Conservation (phyloP, 2,329 filamentous ascomycete species). For the Colletotrichum simmondsii region DNA sequence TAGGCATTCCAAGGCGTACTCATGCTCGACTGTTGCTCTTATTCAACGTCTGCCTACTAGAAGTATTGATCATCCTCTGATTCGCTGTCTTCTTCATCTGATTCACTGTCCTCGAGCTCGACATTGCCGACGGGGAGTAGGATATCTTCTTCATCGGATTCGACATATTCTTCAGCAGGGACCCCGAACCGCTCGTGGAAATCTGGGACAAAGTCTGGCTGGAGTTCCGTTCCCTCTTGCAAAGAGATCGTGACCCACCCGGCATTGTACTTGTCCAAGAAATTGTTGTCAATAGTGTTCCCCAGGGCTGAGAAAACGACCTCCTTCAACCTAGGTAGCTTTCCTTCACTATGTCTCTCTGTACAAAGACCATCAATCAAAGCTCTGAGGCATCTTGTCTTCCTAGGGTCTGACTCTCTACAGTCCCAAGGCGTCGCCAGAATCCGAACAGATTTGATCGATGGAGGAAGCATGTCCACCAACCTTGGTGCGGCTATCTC, state of each 20-base stretch:
- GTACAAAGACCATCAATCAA: not conserved
- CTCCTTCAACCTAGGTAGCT: not conserved
- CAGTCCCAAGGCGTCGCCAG: not conserved
- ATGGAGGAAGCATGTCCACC: not conserved
- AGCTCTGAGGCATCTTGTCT: not conserved
- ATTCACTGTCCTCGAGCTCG: no score
- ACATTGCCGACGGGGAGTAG: no score
- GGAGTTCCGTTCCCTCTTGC: not conserved
- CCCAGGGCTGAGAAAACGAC: not conserved
- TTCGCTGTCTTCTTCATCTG: no score
- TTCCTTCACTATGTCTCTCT: not conserved
- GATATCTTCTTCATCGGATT: no score
- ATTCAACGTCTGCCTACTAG: no score
- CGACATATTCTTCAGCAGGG: no score
- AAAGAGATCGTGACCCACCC: not conserved
- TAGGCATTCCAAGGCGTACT: no score
- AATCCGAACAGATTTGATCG: not conserved
- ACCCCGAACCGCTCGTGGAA: not conserved
- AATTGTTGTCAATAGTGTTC: not conserved
- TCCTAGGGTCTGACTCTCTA: no score
- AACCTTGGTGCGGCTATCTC: not conserved
- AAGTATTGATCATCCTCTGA: no score
- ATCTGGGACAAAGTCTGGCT: not conserved
- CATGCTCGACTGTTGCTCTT: no score
- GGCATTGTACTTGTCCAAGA: not conserved